A percentile compares a stretch with the other conserved stretches of the same genome.
These are phyloP conservation scores for Tetrapisispora fleetii DNA, from an alignment of 805 yeast species.

Conservation along the genomic window DNA sequence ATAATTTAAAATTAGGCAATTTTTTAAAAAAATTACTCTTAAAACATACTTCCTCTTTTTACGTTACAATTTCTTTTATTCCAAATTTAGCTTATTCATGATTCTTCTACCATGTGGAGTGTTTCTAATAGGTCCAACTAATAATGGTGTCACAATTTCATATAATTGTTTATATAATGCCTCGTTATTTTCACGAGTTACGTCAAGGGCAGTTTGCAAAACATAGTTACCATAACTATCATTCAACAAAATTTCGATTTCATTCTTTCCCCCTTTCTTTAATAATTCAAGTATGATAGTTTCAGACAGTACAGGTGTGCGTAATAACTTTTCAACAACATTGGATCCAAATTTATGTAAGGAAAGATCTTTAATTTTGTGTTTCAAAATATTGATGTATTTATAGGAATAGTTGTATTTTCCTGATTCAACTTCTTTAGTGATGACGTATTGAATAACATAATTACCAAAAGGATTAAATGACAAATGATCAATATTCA, in stretches of 20 bases:
- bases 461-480: constrained; percentile 95
- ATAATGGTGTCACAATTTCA: constrained; percentile 55
- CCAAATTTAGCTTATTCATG: constrained; percentile 47
- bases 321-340: constrained; percentile 81
- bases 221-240: constrained; percentile 95
- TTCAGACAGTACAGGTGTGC: constrained; percentile 36
- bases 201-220: constrained; percentile 81
- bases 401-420: constrained; percentile 24
- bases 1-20: not conserved
- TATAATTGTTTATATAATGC: constrained; percentile 46
- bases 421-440: constrained; percentile 31
- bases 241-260: constrained; percentile 48
- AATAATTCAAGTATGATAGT: constrained; percentile 44
- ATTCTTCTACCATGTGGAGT: constrained; percentile 97
- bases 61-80: constrained; percentile 1
- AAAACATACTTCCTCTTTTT: not conserved
- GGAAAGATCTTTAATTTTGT: constrained; percentile 40
- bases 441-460: constrained; percentile 85
- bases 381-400: constrained; percentile 29
- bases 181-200: constrained; percentile 27
- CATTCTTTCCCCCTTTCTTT: constrained; percentile 23
- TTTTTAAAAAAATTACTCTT: too few relatives aligned
- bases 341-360: constrained; percentile 89
- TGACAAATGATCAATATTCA: constrained; percentile 57
- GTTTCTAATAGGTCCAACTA: constrained; percentile 62